Base-by-base conservation (phyloP, 2,329 filamentous ascomycete species). In the Pyrenochaeta sp. region DNA sequence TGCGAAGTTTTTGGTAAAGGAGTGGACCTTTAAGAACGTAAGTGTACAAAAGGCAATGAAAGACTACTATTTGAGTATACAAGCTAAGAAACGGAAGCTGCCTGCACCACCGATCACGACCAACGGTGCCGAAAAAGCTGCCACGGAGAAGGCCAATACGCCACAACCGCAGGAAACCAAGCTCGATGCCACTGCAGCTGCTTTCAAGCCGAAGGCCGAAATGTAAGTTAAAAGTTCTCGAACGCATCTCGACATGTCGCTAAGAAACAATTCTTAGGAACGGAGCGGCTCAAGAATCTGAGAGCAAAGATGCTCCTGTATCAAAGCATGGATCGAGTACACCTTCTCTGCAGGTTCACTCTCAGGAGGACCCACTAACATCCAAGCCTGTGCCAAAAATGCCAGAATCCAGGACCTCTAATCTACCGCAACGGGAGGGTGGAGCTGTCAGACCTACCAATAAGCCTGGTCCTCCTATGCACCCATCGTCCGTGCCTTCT, bases 11-110 rank as follows among this genome's bases (percentile, higher is more conserved):
- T 91, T 87, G 87, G 80, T 90, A 21, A 80, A 89, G 69, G 85
- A 89, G 24, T 86, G 89, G 61, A 85, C 84, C 28, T 93, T 92
- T 47, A 86, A 84, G 54, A 77, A 80, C 50, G 86, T 88, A 73
- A 74, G 80, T 67, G 30, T 21, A 30, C 20, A 19, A 6, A 17
- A n/a, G n/a, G n/a, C n/a, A n/a, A n/a, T n/a, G n/a, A n/a, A n/a
- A n/a, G n/a, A n/a, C n/a, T n/a, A n/a, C n/a, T n/a, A n/a, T n/a
- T n/a, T n/a, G n/a, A n/a, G 7, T 20, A 14, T 21, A 17, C 35
- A 9, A 11, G 42, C 48, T 65, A 36, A 65, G 35, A 26, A 20
- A 30, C 8, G 10, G 34, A 36, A 66, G 63, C 41, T 55, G 17
- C 51, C 58, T 2, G 55, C 56, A 27, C 55, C 59, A 31, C 42